phyloP scores from a whole-genome alignment of 2,329 filamentous ascomycete genomes.

The Neophaeococcomyces mojaviensis region DNA sequence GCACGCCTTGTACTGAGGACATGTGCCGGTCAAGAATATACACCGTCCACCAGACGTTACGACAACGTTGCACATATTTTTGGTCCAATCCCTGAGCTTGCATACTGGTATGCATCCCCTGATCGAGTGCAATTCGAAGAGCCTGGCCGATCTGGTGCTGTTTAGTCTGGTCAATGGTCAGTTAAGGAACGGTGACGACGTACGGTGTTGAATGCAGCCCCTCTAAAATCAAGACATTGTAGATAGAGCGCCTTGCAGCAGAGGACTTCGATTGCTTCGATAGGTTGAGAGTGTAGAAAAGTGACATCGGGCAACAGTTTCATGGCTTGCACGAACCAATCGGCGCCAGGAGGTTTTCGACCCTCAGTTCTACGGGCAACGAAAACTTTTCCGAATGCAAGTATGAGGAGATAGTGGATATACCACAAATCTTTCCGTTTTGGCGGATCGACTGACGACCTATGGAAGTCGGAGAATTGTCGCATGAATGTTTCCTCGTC shows the following conservation, averaged over 20 bases:
- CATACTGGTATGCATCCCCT: constrained; percentile 50
- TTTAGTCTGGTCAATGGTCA: neutral
- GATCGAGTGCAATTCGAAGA: constrained; percentile 41
- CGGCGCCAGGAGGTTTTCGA: constrained; percentile 39
- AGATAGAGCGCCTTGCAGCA: constrained; percentile 47
- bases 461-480: constrained; percentile 36
- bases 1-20: constrained; percentile 47
- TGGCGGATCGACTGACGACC: constrained; percentile 25
- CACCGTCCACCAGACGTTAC: constrained; percentile 48
- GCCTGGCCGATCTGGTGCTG: constrained; percentile 47
- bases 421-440: constrained; percentile 39
- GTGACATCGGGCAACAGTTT: constrained; percentile 37
- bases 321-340: constrained; percentile 41
- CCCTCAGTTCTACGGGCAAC: constrained; percentile 33
- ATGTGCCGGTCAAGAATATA: constrained; percentile 48
- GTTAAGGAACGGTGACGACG: too few relatives aligned
- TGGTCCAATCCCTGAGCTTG: constrained; percentile 36
- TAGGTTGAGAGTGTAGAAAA: constrained; percentile 35
- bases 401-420: constrained; percentile 46
- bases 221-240: constrained; percentile 44
- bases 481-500: constrained; percentile 47
- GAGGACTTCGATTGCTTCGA: constrained; percentile 43
- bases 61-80: constrained; percentile 37
- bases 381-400: constrained; percentile 51
- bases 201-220: constrained; percentile 42